Evolutionary conservation across 345 rosid species (phyloP).

Genomic region (Turnera subulata): DNA sequence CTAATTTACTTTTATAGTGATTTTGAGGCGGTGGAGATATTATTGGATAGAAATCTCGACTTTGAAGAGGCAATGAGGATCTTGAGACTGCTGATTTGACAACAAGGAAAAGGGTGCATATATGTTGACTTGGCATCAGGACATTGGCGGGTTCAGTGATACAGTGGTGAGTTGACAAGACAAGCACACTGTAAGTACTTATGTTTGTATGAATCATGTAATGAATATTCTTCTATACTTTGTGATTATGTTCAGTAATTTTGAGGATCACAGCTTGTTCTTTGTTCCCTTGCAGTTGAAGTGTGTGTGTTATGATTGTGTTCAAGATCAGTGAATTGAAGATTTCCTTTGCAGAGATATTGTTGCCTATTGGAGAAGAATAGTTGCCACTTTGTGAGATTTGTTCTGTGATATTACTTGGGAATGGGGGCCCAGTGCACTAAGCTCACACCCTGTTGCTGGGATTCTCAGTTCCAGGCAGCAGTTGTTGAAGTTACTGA

Average conservation of each 20-base stretch:
- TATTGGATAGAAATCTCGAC: neutral
- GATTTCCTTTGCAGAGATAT: neutral
- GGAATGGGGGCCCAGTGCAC: slow-evolving; percentile 68
- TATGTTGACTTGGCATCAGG: neutral
- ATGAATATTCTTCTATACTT: neutral
- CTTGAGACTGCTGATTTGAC: too few species aligned
- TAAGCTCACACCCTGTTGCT: slow-evolving; percentile 58
- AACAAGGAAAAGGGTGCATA: neutral
- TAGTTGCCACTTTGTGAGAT: too few species aligned
- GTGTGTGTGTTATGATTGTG: neutral
- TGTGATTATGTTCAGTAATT: neutral
- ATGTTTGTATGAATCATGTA: neutral
- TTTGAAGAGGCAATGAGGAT: neutral
- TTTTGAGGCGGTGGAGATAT: neutral
- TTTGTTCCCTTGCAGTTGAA: neutral
- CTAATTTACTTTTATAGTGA: too few species aligned
- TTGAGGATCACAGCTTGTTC: neutral
- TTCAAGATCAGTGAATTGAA: neutral
- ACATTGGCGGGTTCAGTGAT: too few species aligned
- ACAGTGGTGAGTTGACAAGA: too few species aligned
- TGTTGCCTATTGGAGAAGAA: too few species aligned
- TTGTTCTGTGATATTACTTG: slow-evolving; percentile 14
- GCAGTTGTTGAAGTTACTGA: slow-evolving; percentile 57
- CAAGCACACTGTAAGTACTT: too few species aligned
- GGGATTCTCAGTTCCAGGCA: slow-evolving; percentile 52